phyloP scores from a whole-genome alignment of 345 rosid genomes.

The Rhodamnia argentea region DNA sequence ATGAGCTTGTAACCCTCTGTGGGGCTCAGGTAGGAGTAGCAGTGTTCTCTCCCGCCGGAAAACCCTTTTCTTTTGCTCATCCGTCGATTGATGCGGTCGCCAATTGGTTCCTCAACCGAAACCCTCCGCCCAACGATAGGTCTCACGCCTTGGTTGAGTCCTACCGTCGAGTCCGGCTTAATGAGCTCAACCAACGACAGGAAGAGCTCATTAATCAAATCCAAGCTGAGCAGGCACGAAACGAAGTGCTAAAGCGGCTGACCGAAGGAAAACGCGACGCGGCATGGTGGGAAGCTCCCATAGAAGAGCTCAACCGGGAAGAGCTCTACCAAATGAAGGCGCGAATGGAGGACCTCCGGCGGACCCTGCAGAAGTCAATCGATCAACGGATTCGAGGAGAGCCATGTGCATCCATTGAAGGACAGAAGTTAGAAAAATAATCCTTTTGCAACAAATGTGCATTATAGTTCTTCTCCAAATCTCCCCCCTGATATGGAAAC shows the following conservation, averaged over 20 bases:
- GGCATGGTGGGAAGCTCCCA: not conserved
- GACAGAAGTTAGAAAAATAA: too few species aligned
- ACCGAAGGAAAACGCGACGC: not conserved
- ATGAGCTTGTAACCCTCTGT: not conserved
- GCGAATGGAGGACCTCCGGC: not conserved
- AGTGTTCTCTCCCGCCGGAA: not conserved
- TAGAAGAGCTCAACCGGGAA: not conserved
- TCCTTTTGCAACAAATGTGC: too few species aligned
- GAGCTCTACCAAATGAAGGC: not conserved
- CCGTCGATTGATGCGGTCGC: not conserved
- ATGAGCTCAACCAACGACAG: not conserved
- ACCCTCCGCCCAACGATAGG: not conserved
- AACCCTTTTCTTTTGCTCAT: not conserved
- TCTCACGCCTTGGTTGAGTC: not conserved
- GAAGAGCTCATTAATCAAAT: not conserved
- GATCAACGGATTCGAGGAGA: not conserved
- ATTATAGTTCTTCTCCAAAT: too few species aligned
- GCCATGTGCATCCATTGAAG: not conserved
- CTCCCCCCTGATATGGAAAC: too few species aligned
- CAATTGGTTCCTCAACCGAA: not conserved
- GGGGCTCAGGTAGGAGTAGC: not conserved
- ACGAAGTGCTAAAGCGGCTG: not conserved
- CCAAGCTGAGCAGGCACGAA: not conserved
- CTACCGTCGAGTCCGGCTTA: not conserved
- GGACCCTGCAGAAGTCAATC: not conserved